Conservation (phyloP, 1,284 basidiomycete species). For the Leccinum proximum region DNA sequence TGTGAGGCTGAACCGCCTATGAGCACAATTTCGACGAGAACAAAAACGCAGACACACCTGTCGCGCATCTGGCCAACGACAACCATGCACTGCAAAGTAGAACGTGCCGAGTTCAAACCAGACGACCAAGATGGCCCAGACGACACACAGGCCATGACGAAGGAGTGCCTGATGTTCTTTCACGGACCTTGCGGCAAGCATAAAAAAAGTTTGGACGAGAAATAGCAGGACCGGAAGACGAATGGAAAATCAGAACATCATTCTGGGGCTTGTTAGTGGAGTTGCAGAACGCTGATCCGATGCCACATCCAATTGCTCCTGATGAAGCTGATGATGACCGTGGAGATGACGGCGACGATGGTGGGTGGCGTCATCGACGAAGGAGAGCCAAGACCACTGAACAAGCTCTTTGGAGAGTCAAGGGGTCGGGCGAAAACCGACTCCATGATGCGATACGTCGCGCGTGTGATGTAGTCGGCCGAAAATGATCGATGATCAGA, state of each 20-base stretch:
- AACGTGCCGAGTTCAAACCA: conserved; percentile 32
- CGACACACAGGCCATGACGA: conserved; percentile 17
- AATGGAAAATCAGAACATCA: not conserved
- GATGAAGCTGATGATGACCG: not conserved
- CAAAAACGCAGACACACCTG: conserved; percentile 14
- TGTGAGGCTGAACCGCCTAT: conserved; percentile 14
- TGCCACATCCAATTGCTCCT: not conserved
- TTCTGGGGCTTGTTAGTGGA: not conserved
- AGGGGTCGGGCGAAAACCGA: not conserved
- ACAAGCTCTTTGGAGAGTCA: not conserved
- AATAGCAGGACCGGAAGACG: conserved; percentile 33
- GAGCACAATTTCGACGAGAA: not conserved
- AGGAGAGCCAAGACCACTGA: not conserved
- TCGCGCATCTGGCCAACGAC: conserved; percentile 27
- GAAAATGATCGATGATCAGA: not conserved
- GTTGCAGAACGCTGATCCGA: not conserved
- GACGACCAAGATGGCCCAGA: conserved; percentile 28
- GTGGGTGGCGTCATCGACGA: too few species aligned
- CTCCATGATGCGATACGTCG: not conserved
- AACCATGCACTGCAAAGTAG: conserved; percentile 15
- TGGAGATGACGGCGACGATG: not conserved
- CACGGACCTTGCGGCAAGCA: conserved; percentile 10
- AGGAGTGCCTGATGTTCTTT: conserved; percentile 5
- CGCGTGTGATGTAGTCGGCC: conserved; percentile 1
- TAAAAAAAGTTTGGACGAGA: not conserved